A percentile compares a stretch with the other conserved stretches of the same genome.
phyloP scores from a whole-genome alignment of 768 basidiomycete species.

The Suillus decipiens region DNA sequence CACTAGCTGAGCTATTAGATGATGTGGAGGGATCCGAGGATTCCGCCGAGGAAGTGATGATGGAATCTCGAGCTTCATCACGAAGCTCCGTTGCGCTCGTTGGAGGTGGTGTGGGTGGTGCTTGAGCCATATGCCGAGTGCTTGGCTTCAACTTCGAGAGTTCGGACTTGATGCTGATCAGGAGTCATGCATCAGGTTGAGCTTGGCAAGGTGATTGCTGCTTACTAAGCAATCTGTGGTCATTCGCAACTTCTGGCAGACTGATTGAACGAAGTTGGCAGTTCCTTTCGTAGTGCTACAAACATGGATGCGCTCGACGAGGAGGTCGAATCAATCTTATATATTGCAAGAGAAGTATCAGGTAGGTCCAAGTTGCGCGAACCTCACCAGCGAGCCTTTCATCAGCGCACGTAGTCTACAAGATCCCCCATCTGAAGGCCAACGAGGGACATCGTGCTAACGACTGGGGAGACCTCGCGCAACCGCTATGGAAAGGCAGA shows the following conservation, averaged over 20 bases:
- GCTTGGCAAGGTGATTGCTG: neutral
- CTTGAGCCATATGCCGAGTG: constrained; percentile 47
- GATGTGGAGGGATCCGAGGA: constrained; percentile 1
- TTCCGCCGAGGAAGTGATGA: neutral
- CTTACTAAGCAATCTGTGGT: constrained; percentile 25
- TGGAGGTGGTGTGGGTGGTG: constrained; percentile 65
- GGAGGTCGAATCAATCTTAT: constrained; percentile 88
- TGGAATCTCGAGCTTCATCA: constrained; percentile 45
- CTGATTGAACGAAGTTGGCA: neutral
- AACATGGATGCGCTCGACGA: constrained; percentile 63
- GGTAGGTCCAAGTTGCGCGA: constrained; percentile 46
- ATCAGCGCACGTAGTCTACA: constrained; percentile 64
- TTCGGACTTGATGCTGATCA: neutral
- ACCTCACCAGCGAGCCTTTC: constrained; percentile 14
- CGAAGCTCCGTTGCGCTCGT: constrained; percentile 56
- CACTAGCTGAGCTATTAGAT: constrained; percentile 10
- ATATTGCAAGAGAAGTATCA: constrained; percentile 88
- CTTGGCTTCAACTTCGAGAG: constrained; percentile 15
- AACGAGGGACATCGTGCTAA: constrained; percentile 91
- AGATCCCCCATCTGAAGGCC: constrained; percentile 82
- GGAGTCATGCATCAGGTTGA: no score
- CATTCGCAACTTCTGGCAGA: neutral
- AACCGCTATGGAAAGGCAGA: constrained; percentile 90
- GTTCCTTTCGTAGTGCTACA: neutral
- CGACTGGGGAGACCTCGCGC: constrained; percentile 86